A percentile compares a stretch with the other conserved stretches of the same genome.
These are phyloP conservation scores for Alternaria hordeiaustralica DNA, from an alignment of 2,329 filamentous ascomycete species.

Conservation along the genomic window DNA sequence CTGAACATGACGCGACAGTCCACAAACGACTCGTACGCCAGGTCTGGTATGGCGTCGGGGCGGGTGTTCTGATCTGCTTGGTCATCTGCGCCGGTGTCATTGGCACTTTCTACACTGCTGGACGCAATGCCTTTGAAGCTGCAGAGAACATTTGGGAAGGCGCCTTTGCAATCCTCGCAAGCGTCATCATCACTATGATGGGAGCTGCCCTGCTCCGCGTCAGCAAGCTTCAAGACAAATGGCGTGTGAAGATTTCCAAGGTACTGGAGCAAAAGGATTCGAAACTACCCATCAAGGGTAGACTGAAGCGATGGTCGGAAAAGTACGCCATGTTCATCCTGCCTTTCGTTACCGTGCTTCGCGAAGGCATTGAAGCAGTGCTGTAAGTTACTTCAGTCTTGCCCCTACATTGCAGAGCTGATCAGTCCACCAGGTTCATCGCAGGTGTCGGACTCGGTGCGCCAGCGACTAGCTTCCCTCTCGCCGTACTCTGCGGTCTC, in stretches of 20 bases:
- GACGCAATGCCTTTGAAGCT: conserved; percentile 68
- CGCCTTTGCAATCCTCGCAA: conserved; percentile 75
- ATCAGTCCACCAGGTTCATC: conserved; percentile 63
- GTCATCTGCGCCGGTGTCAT: conserved; percentile 71
- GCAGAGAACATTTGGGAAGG: conserved; percentile 84
- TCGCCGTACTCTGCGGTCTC: conserved; percentile 77
- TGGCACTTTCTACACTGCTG: conserved; percentile 72
- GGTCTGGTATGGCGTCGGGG: conserved; percentile 70
- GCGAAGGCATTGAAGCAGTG: conserved; percentile 85
- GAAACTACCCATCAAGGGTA: conserved; percentile 46
- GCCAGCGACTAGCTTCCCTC: conserved; percentile 76
- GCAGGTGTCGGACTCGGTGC: conserved; percentile 80
- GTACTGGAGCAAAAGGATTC: conserved; percentile 66
- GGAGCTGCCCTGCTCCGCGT: conserved; percentile 81
- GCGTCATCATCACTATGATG: conserved; percentile 81
- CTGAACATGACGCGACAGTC: conserved; percentile 64
- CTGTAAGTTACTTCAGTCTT: conserved; percentile 52
- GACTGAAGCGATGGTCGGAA: conserved; percentile 70
- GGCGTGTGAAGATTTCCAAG: conserved; percentile 80
- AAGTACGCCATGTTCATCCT: conserved; percentile 87
- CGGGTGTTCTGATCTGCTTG: conserved; percentile 70
- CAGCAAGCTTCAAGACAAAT: conserved; percentile 84
- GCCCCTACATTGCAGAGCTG: not conserved
- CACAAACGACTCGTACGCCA: conserved; percentile 74
- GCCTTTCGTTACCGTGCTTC: conserved; percentile 85